Conservation (phyloP, 371 early-diverging fungal genomes). For the Mycotypha africana region DNA sequence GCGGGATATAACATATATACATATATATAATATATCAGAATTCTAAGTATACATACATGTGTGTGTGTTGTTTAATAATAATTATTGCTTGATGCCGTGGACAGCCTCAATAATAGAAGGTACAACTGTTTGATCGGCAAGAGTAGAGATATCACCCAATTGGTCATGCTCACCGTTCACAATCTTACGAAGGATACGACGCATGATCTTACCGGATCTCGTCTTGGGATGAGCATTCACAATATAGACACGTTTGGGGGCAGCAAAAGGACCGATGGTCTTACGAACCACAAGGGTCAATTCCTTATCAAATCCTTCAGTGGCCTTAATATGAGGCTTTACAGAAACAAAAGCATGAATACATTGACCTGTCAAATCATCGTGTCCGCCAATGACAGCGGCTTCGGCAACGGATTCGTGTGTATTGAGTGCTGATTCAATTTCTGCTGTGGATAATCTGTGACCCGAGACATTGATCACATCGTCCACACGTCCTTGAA, state of each 20-base stretch:
- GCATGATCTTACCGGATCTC: slow-evolving; percentile 92
- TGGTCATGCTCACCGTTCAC: slow-evolving; percentile 78
- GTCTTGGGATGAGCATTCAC: slow-evolving; percentile 93
- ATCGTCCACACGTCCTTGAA: slow-evolving; percentile 92
- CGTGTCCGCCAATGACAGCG: slow-evolving; percentile 90
- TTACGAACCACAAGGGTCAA: slow-evolving; percentile 73
- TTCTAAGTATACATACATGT: background rate
- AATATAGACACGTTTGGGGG: slow-evolving; percentile 83
- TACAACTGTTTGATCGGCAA: slow-evolving; percentile 63
- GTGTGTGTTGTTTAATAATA: no score
- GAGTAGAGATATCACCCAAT: slow-evolving; percentile 85
- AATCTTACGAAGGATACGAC: slow-evolving; percentile 84
- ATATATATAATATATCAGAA: no score
- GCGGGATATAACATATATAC: no score
- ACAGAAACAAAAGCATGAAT: slow-evolving; percentile 71
- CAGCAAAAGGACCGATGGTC: slow-evolving; percentile 92
- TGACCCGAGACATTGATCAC: slow-evolving; percentile 98
- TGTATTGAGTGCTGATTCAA: slow-evolving; percentile 78
- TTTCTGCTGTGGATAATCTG: slow-evolving; percentile 92
- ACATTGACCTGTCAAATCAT: slow-evolving; percentile 88
- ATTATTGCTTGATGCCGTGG: no score
- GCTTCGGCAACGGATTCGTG: slow-evolving; percentile 84
- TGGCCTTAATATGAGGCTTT: slow-evolving; percentile 43
- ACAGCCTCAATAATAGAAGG: slow-evolving; percentile 3
- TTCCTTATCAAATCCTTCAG: slow-evolving; percentile 47